Base-by-base conservation (phyloP, 73 alveolate species). In the Durusdinium trenchii region DNA sequence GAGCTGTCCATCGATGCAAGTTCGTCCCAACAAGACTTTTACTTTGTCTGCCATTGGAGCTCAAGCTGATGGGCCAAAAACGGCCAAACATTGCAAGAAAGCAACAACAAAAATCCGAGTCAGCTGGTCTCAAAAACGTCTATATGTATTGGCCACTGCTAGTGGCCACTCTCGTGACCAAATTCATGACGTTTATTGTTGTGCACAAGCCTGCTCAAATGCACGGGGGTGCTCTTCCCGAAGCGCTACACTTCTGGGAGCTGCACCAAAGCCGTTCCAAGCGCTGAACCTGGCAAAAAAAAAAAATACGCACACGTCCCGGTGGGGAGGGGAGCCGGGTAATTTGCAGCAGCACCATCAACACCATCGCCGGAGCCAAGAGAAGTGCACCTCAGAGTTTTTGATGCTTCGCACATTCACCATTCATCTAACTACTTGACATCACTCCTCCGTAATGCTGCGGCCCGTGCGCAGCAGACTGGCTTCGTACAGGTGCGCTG, bases 181-280 rank as follows among this genome's bases (percentile, higher is more conserved):
- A 54, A 20, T 54, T 9, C 28, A 9, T 54, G 64, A 20, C 9
- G 64, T 20, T 20, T 9, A 54, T 9, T 9, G 9, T 54, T 54
- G 64, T 9, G 64, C 20, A 54, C 64, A 9, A 54, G 20, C 28
- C 64, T 12, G 64, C 64, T 54, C 64, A 54, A 54, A 20, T 54
- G 28, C 28, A 54, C 43, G n/a, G 18, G 81, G 43, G 16, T 42
- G 18, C 42, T n/a, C 42, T 30, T 67, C 81, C n/a, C 23, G 28
- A 6, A 42, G 42, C 18, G 16, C 36, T 26, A 32, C 1, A 43
- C 62, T 6, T 35, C 87, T 43, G 36, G 26, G 87, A 4, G 45
- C 86, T 69, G 1, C 14, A 42, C 96, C 96, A 90, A 1, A 90
- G 64, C 30, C 97, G 97, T 75, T 90, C 97, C 87, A 90, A 51